phyloP scores from a whole-genome alignment of 805 yeast species.

The Jamesozyma jinghongensis region DNA sequence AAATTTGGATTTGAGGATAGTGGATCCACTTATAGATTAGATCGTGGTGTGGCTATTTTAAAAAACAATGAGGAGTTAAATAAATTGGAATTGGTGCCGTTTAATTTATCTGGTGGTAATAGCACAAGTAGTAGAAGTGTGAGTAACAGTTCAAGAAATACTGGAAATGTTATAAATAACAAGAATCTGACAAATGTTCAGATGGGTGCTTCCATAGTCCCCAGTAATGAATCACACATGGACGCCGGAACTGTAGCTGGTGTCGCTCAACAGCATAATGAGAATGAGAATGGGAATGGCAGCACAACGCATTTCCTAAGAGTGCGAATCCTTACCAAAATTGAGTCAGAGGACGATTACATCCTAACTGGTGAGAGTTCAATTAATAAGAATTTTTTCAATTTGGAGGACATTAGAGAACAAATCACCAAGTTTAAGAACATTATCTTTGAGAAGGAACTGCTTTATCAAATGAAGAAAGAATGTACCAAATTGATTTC shows the following conservation, averaged over 20 bases:
- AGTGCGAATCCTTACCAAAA: constrained; percentile 49
- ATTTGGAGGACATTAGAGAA: constrained; percentile 34
- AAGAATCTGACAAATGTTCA: not conserved
- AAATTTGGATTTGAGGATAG: constrained; percentile 89
- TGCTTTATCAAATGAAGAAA: constrained; percentile 64
- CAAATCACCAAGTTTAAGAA: constrained; percentile 62
- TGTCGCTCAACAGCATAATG: no score
- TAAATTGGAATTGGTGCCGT: constrained; percentile 36
- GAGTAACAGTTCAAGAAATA: constrained; percentile 16
- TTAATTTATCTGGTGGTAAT: constrained; percentile 11
- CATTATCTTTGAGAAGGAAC: constrained; percentile 79
- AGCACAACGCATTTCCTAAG: constrained; percentile 35
- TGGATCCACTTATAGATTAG: constrained; percentile 62
- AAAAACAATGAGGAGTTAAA: constrained; percentile 35
- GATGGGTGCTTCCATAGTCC: no score
- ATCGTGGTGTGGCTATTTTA: constrained; percentile 68
- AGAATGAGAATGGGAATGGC: not conserved
- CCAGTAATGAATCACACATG: not conserved
- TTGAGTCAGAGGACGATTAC: constrained; percentile 43
- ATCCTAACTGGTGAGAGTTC: constrained; percentile 50
- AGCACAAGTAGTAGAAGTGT: constrained; percentile 8
- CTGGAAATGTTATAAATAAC: constrained; percentile 10
- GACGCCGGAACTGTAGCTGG: not conserved
- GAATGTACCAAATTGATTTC: constrained; percentile 68
- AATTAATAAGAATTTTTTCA: constrained; percentile 11